Evolutionary conservation across 2,329 filamentous ascomycete genomes (phyloP), one percentile per base, ranked within the genome.

Genomic region (Diplocarpon mali): DNA sequence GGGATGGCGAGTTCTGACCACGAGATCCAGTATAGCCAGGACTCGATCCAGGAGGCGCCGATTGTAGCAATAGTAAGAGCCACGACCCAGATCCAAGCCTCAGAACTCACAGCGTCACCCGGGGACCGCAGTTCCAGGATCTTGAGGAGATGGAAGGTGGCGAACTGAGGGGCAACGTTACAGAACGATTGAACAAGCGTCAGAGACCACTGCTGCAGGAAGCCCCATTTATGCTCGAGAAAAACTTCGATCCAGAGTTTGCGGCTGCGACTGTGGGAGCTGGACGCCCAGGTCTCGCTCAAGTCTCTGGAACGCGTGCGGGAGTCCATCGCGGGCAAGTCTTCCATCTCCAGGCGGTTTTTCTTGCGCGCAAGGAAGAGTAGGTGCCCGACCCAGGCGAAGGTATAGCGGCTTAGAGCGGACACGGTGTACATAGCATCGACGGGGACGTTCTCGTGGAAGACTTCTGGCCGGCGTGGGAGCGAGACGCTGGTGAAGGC

Each of bases 91-190:
- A 75, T 60, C 78, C 80, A 85, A 0, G 79, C 72, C 30, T 75
- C 69, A 1, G 69, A 56, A 2, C 69, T 66, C 9, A 75, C 65
- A 14, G 65, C 57, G 14, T 69, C 61, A 1, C 69, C 71, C 1
- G 59, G 57, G 4, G 65, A 62, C 11, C 74, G 69, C 12, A 59
- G 60, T 61, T 90, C 83, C 8, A 90, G 68, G 1, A 75, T 69
- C 29, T 69, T 69, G 15, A 90, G 70, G 11, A 90, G 72, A 38
- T 75, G 72, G 46, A 80, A 69, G 51, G 85, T 76, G 24, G 79
- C 73, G 60, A 80, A 76, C 56, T 86, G 85, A 0, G 85, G 85
- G 0, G 76, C 72, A 46, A 88, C 79, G 44, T 76, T 77, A n/a
- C 58, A 54, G 40, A 62, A 57, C 4, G 58, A 51, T 45, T 56